Base-by-base conservation (phyloP, 176 grass and related monocot genomes). In the Tillandsia fasciculata region DNA sequence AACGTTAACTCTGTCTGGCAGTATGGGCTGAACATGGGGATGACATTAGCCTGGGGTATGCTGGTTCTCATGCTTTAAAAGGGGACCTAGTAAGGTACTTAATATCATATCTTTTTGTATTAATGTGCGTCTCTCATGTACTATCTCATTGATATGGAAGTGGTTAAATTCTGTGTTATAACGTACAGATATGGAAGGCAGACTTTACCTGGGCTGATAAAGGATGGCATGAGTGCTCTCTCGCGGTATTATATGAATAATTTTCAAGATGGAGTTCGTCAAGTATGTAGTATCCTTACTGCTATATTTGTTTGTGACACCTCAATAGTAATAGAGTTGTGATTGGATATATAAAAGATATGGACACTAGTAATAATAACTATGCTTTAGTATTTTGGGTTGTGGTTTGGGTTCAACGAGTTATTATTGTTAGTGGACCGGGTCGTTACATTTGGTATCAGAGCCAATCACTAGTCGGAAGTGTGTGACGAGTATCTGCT, bases 241-340 rank as follows among this genome's bases (percentile, higher is more conserved):
- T 93, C 94, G 13, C 82, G 94, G 70, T 99, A 99, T 86, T 99
- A 93, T 83, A 86, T 93, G 85, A 96, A 99, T 79, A 99, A 99
- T 84, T 99, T 93, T 82, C 94, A 93, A 67, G 94, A 99, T 1
- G 94, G 94, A 70, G 67, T 88, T 75, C 77, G 89, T 57, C 94
- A 99, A 76, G 94, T 93, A 85, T 61, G 75, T 81, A 17, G 1
- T 26, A 51, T 53, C 63, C 14, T 12, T 69, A 52, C 70, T 68
- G 49, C 56, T 1, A 48, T 2, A 68, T 82, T 20, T 74, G 68
- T 66, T 65, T 20, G 20, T 20, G 20, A 20, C 20, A 20, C 20
- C 20, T 20, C 1, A 24, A 24, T 24, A 24, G 24, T 24, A 24
- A 24, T 24, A 1, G 1, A 1, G 1, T 24, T 24, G 1, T 24